These are phyloP conservation scores for Hypoxylon crocopeplum DNA, from an alignment of 495 filamentous ascomycete species.

Conservation along the genomic window DNA sequence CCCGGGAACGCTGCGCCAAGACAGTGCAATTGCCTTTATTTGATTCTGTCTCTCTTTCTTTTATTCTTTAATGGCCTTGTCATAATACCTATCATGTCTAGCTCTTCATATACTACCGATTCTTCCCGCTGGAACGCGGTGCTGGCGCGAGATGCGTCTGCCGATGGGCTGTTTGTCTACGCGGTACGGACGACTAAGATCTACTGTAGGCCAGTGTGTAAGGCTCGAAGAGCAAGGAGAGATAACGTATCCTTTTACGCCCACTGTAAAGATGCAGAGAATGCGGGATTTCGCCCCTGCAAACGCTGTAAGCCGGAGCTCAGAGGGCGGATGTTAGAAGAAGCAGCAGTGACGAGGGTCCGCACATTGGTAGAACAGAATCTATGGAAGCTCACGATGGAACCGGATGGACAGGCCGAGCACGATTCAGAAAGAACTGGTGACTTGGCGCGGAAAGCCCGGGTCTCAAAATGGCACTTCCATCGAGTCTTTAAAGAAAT, in stretches of 20 bases:
- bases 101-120: constrained; percentile 11
- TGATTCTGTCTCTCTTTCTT: background rate
- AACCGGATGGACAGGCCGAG: constrained; percentile 24
- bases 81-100: constrained; percentile 2
- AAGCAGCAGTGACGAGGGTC: constrained; percentile 56
- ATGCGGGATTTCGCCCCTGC: constrained; percentile 65
- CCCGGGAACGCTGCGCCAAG: background rate
- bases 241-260: constrained; percentile 67
- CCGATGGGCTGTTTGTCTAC: constrained; percentile 65
- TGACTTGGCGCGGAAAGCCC: constrained; percentile 59
- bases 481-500: constrained; percentile 68
- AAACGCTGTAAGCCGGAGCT: constrained; percentile 67
- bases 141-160: constrained; percentile 55
- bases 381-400: constrained; percentile 3
- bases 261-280: constrained; percentile 59
- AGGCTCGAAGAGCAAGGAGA: constrained; percentile 65
- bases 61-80: background rate
- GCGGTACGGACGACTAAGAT: constrained; percentile 67
- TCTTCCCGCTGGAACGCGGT: constrained; percentile 61
- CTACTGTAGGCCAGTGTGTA: constrained; percentile 68
- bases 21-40: background rate
- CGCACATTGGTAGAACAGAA: constrained; percentile 42
- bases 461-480: constrained; percentile 66
- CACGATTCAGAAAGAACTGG: constrained; percentile 51
- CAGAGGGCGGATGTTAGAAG: constrained; percentile 42